Percentiles rank a stretch among this genome's conserved stretches.
Evolutionary conservation across 2,329 filamentous ascomycete genomes (phyloP).

Genomic region (Aspergillus neoniger): DNA sequence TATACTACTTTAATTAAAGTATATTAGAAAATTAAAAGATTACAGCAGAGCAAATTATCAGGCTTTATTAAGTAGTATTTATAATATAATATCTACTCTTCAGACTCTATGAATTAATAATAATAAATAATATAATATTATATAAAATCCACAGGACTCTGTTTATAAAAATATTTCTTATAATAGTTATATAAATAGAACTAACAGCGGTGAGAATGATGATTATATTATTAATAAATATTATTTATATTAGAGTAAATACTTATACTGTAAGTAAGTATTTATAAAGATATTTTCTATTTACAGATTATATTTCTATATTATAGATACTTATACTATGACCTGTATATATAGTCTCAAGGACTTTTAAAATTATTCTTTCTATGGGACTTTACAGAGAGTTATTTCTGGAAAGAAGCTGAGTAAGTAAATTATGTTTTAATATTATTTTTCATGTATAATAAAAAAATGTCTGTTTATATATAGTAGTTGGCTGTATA

Average conservation of each 20-base stretch:
- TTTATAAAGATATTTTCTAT: conserved; percentile 5
- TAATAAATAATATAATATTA: conserved; percentile 15
- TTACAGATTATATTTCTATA: conserved; percentile 6
- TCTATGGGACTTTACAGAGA: conserved; percentile 11
- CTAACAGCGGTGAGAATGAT: conserved; percentile 13
- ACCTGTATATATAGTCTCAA: conserved; percentile 10
- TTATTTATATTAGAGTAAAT: conserved; percentile 11
- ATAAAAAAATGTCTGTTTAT: conserved; percentile 17
- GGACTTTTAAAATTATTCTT: conserved; percentile 9
- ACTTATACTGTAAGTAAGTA: not conserved
- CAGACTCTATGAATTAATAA: conserved; percentile 13
- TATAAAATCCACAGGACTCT: conserved; percentile 10
- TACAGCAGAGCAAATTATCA: conserved; percentile 13
- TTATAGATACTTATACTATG: conserved; percentile 4
- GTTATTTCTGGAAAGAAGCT: conserved; percentile 6
- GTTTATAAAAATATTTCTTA: conserved; percentile 1
- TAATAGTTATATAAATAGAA: conserved; percentile 20
- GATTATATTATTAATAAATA: not conserved
- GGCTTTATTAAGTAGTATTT: conserved; percentile 13
- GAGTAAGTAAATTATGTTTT: conserved; percentile 17
- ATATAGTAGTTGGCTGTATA: not conserved
- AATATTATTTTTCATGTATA: conserved; percentile 16
- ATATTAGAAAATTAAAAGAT: conserved; percentile 19
- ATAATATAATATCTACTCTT: conserved; percentile 12
- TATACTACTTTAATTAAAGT: conserved; percentile 15